A percentile compares a stretch with the other conserved stretches of the same genome.
Evolutionary conservation across 352 stramenopile species (phyloP).

Genomic region (Globisporangium irregulare): DNA sequence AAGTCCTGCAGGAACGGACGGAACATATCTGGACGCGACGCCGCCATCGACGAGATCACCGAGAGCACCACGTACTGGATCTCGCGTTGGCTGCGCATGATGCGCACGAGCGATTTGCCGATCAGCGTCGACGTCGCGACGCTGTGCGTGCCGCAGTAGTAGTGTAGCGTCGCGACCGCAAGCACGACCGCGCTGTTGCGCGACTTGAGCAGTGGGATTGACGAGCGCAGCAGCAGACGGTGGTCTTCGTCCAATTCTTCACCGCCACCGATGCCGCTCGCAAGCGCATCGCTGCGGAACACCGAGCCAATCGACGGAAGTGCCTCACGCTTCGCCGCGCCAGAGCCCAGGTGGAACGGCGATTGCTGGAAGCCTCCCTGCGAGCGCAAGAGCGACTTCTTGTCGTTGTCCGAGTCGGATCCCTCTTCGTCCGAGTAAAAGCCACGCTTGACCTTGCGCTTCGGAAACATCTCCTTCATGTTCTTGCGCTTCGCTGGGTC

Average conservation of each 20-base stretch:
- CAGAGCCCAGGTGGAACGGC: constrained; percentile 42
- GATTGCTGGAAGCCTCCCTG: constrained; percentile 29
- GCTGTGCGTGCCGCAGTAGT: constrained; percentile 94
- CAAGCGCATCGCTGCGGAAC: constrained; percentile 66
- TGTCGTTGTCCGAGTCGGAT: constrained; percentile 55
- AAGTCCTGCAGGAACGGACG: constrained; percentile 96
- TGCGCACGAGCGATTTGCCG: constrained; percentile 95
- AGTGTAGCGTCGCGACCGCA: constrained; percentile 95
- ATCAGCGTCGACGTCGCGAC: constrained; percentile 87
- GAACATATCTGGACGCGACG: constrained; percentile 95
- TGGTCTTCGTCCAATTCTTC: constrained; percentile 96
- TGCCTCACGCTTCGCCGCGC: constrained; percentile 30
- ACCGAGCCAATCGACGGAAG: constrained; percentile 73
- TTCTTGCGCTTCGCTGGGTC: constrained; percentile 21
- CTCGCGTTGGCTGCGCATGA: constrained; percentile 95
- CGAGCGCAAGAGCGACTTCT: neutral
- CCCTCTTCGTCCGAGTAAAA: constrained; percentile 99
- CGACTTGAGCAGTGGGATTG: constrained; percentile 95
- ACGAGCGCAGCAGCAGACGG: constrained; percentile 92
- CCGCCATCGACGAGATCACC: constrained; percentile 93
- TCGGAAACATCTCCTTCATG: constrained; percentile 57
- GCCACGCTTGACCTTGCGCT: constrained; percentile 68
- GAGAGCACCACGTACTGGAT: constrained; percentile 97
- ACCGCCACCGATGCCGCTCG: constrained; percentile 58
- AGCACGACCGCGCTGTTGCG: constrained; percentile 97